Evolutionary conservation across 2,329 filamentous ascomycete genomes (phyloP), one percentile per base, ranked within the genome.

Genomic region (Allantophomopsis cytisporea): DNA sequence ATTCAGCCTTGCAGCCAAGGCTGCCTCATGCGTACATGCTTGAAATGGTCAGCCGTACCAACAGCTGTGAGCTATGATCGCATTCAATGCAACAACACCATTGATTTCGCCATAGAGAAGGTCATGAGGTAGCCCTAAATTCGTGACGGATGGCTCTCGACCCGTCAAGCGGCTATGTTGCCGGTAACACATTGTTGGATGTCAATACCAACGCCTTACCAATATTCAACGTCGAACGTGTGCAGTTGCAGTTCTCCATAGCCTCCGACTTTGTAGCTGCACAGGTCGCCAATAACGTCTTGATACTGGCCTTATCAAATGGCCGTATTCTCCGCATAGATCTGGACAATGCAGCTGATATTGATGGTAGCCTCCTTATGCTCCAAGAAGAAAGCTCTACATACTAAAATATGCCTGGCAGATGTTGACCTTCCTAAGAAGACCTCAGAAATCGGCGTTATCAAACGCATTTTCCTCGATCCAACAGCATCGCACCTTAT

Each of bases 381-480:
- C 10, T 11, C 13, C 35, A 36, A 15, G 38, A 39, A 28, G 7
- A 28, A 28, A 28, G 23, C 8, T 28, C 23, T 28, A 28, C 3
- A 28, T 10, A 28, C 23, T 28, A 28, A 28, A 8, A 28, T 32
- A 8, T 31, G 39, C 8, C 8, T 28, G 23, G 23, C 51, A 94
- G 89, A 98, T 61, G 94, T 98, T 58, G 91, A 98, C 59, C 76
- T 98, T 7, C 91, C 91, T 31, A 94, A 93, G 65, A 91, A 89
- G 54, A 76, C 85, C 13, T 81, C 85, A 31, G 89, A 98, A 59
- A 75, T 91, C 43, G 91, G 91, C 49, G 74, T 94, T 39, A 96
- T 98, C 54, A 80, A 83, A 50, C 85, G 83, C 65, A 86, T 98
- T 74, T 98, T 98, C 64, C 82, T 98, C 7, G 91, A 98, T 55